These are phyloP conservation scores for Erigeron canadensis DNA, from an alignment of 129 eudicot species.

Conservation along the genomic window DNA sequence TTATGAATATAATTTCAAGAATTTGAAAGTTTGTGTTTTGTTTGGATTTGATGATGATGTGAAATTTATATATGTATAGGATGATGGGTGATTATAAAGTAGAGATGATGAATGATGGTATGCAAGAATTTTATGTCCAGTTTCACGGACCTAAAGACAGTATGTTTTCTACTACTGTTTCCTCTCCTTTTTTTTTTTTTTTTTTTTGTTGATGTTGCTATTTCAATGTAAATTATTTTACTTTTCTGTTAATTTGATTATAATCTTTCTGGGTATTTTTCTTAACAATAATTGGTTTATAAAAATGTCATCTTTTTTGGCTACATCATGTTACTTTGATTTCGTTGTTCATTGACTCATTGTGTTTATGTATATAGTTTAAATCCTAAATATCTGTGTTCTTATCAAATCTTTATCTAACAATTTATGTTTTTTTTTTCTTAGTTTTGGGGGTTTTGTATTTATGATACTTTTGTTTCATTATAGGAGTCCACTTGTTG, in stretches of 20 bases:
- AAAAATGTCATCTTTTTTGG: conserved; percentile 22
- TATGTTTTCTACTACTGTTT: conserved; percentile 29
- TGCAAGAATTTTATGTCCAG: conserved; percentile 87
- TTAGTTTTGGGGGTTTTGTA: background rate
- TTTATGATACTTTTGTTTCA: conserved; percentile 3
- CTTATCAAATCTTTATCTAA: conserved; percentile 1
- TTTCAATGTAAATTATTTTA: conserved; percentile 8
- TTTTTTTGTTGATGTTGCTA: conserved; percentile 15
- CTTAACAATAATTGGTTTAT: background rate
- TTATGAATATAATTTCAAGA: background rate
- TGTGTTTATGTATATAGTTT: background rate
- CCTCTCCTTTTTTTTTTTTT: background rate
- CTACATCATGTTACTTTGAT: conserved; percentile 7
- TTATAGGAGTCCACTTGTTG: background rate
- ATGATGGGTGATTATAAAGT: conserved; percentile 98
- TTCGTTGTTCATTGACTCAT: background rate
- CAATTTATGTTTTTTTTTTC: background rate
- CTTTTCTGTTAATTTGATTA: conserved; percentile 22
- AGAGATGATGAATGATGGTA: conserved; percentile 93
- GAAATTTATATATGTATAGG: conserved; percentile 33
- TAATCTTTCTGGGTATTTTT: conserved; percentile 28
- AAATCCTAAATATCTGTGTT: conserved; percentile 8
- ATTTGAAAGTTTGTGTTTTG: background rate
- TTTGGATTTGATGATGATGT: conserved; percentile 29
- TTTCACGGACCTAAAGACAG: conserved; percentile 92